Conservation (phyloP, 768 basidiomycete genomes). For the Tricholoma sp. region DNA sequence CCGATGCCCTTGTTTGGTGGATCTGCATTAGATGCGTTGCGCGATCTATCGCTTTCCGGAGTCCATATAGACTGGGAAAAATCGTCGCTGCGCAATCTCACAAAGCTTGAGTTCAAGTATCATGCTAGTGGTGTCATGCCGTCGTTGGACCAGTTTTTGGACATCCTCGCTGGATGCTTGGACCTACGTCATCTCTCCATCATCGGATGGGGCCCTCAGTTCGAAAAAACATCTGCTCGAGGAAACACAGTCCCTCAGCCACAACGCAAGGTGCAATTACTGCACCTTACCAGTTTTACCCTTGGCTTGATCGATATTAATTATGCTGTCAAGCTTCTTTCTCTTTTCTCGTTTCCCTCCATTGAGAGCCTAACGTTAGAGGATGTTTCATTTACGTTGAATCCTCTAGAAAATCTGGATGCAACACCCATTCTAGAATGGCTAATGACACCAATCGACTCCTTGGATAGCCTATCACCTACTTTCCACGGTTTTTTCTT, state of each 20-base stretch:
- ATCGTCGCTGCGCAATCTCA: slow-evolving; percentile 36
- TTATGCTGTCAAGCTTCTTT: slow-evolving; percentile 33
- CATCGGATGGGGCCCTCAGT: slow-evolving; percentile 48
- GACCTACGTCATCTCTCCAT: slow-evolving; percentile 39
- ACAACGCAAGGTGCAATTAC: slow-evolving; percentile 19
- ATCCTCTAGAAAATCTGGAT: slow-evolving; percentile 27
- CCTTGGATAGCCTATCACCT: not conserved
- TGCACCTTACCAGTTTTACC: slow-evolving; percentile 26
- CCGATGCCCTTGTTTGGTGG: slow-evolving; percentile 46
- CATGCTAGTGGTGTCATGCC: slow-evolving; percentile 57
- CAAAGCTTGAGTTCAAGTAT: slow-evolving; percentile 48
- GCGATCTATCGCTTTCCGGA: slow-evolving; percentile 43
- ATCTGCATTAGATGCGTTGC: slow-evolving; percentile 24
- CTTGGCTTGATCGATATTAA: slow-evolving; percentile 41
- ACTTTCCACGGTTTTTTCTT: slow-evolving; percentile 11
- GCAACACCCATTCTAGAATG: slow-evolving; percentile 30
- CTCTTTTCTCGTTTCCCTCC: slow-evolving; percentile 31
- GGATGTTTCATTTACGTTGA: slow-evolving; percentile 38
- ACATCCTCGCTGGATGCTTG: slow-evolving; percentile 37
- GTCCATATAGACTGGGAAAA: slow-evolving; percentile 54
- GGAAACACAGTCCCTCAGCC: not conserved
- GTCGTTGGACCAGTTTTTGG: slow-evolving; percentile 37
- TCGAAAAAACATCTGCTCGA: slow-evolving; percentile 11
- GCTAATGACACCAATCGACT: slow-evolving; percentile 16
- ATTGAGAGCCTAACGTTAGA: slow-evolving; percentile 37